Base-by-base conservation (phyloP, 495 filamentous ascomycete genomes). In the Hypoxylon fragiforme region DNA sequence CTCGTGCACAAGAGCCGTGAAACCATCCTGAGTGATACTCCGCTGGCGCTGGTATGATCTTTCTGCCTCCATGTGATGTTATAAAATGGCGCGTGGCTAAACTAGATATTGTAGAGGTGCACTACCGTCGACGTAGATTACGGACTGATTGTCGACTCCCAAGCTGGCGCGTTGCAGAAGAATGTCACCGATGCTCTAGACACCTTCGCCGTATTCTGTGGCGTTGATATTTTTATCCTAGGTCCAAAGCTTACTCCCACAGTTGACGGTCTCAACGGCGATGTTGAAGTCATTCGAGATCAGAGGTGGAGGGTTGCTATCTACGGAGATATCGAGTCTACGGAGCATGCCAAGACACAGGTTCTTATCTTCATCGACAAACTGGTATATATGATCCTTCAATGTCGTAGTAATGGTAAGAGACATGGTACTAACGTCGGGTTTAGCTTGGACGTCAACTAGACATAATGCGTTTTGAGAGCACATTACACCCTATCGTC, bases 281-380 rank as follows among this genome's bases (percentile, higher is more conserved):
- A 81, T 48, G 70, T 73, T 26, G 73, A 77, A 54, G 63, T 77
- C 49, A 73, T 70, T 35, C 62, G 70, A 61, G 90, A 96, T 63
- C 85, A 91, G 59, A 82, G 94, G 47, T 86, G 95, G 71, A 85
- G 92, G 50, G 86, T 96, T 46, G 88, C 87, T 46, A 95, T 98
- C 57, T 97, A 92, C 62, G 95, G 95, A 26, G 94, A 97, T 70
- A 84, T 91, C 77, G 87, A 97, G 73, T 95, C 89, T 66, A 85
- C 89, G 7, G 94, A 98, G 73, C 91, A 97, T 73, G 95, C 95
- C 51, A 97, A 97, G 80, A 96, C 91, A 1, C 80, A 92, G 53
- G 84, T 97, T 22, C 80, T 98, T 65, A 92, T 97, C 72, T 90
- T 97, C 79, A 97, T 98, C 65, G 94, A 98, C 67, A 87, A 92